These are phyloP conservation scores for Aspergillus niger DNA, from an alignment of 2,329 filamentous ascomycete species.

Conservation along the genomic window DNA sequence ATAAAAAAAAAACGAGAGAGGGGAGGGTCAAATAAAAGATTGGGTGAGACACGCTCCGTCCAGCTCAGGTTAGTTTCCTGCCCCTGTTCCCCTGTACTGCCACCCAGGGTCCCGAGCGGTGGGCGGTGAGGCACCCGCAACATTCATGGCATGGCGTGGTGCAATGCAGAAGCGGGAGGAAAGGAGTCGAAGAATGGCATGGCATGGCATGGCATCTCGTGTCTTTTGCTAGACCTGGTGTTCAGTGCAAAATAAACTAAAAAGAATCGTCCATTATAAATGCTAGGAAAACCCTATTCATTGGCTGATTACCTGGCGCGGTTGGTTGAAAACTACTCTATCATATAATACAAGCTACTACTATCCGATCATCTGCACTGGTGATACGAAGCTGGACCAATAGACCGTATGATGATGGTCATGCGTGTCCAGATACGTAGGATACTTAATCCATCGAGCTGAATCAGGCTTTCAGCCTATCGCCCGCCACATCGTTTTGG, in stretches of 20 bases:
- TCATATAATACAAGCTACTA: slow-evolving; percentile 1
- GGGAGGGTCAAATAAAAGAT: slow-evolving; percentile 11
- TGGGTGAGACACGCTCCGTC: slow-evolving; percentile 4
- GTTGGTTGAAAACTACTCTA: not conserved
- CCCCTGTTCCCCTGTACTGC: slow-evolving; percentile 14
- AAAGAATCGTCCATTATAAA: not conserved
- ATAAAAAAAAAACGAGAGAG: slow-evolving; percentile 3
- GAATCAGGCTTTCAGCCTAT: slow-evolving; percentile 68
- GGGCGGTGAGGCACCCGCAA: slow-evolving; percentile 10
- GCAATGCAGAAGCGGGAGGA: not conserved
- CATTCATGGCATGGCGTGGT: not conserved
- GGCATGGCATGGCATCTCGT: not conserved
- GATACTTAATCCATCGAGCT: not conserved
- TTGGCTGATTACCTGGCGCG: not conserved
- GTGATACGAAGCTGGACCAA: not conserved
- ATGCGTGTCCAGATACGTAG: not conserved
- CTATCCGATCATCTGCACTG: slow-evolving; percentile 18
- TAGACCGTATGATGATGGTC: not conserved
- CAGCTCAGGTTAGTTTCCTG: slow-evolving; percentile 14
- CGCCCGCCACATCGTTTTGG: slow-evolving; percentile 74
- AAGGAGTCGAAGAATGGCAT: not conserved
- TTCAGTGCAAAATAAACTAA: not conserved
- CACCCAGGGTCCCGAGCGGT: slow-evolving; percentile 21
- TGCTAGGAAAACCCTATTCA: not conserved
- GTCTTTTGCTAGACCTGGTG: too few species aligned